Conservation (phyloP, 163 green algal genomes). For the Coccomyxa subellipsoidea region DNA sequence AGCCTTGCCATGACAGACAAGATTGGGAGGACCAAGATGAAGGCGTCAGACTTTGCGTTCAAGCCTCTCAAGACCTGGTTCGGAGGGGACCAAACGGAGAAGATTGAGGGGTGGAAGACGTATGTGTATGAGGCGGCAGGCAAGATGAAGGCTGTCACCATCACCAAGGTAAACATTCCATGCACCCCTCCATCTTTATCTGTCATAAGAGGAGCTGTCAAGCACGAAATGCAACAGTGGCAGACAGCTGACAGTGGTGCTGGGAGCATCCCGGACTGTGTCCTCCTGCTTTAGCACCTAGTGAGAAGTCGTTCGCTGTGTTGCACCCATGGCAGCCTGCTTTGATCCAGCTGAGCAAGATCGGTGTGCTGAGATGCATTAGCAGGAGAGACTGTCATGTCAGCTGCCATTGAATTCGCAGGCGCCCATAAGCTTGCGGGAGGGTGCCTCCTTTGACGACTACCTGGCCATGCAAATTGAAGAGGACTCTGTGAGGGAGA, state of each 20-base stretch:
- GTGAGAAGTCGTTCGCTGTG: not conserved
- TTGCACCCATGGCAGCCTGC: no score
- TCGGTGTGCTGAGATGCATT: no score
- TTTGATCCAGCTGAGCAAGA: no score
- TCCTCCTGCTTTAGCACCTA: no score
- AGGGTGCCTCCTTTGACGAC: slow-evolving; percentile 45
- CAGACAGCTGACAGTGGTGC: no score
- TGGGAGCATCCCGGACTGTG: no score
- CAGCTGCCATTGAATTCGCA: not conserved
- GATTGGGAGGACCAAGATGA: slow-evolving; percentile 35
- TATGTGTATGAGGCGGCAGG: slow-evolving; percentile 55
- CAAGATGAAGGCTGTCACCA: slow-evolving; percentile 48
- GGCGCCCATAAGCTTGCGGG: slow-evolving; percentile 35
- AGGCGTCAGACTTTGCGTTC: slow-evolving; percentile 51
- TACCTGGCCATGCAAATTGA: slow-evolving; percentile 51
- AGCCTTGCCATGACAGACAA: slow-evolving; percentile 31
- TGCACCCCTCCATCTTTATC: no score
- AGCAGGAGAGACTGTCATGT: no score
- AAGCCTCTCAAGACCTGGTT: slow-evolving; percentile 55
- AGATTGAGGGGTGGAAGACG: slow-evolving; percentile 46
- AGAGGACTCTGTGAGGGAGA: slow-evolving; percentile 35
- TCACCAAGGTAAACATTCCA: slow-evolving; percentile 26
- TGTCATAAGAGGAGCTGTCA: no score
- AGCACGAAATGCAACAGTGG: no score
- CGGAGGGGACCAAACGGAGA: slow-evolving; percentile 38